These are phyloP conservation scores for Teratosphaeria pseudoeucalypti DNA, from an alignment of 2,329 filamentous ascomycete species.

Conservation along the genomic window DNA sequence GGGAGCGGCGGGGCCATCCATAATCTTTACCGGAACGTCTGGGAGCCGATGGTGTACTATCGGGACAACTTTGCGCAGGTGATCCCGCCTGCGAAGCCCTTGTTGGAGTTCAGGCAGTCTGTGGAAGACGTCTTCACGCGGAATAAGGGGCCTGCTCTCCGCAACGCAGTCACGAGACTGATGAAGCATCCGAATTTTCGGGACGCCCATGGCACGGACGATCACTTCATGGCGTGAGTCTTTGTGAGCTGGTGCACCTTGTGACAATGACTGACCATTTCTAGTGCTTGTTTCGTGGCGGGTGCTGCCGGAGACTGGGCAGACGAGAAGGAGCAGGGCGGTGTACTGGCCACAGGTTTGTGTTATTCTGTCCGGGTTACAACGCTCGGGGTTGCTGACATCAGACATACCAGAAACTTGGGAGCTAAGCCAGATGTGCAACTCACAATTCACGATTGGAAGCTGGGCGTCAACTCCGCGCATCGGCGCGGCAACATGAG, in stretches of 20 bases:
- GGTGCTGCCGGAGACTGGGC: constrained; percentile 25
- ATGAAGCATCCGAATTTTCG: constrained; percentile 59
- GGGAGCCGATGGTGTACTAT: constrained; percentile 54
- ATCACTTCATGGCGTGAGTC: constrained; percentile 52
- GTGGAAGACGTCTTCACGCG: constrained; percentile 50
- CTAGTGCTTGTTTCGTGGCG: constrained; percentile 47
- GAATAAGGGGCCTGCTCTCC: constrained; percentile 43
- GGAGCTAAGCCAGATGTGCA: constrained; percentile 3
- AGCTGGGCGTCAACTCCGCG: constrained; percentile 39
- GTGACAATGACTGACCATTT: neutral
- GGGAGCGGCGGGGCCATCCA: constrained; percentile 56
- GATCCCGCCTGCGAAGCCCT: constrained; percentile 48
- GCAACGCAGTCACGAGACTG: constrained; percentile 47
- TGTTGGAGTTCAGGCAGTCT: constrained; percentile 55
- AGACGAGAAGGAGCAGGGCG: neutral
- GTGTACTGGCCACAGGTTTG: neutral
- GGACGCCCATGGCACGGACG: constrained; percentile 59
- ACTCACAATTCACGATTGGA: constrained; percentile 6
- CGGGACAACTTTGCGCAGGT: constrained; percentile 53
- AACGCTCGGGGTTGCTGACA: constrained; percentile 48
- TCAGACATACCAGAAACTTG: constrained; percentile 24
- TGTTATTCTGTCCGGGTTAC: constrained; percentile 43
- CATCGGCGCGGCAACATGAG: constrained; percentile 22
- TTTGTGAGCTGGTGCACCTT: neutral
- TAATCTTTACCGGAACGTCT: constrained; percentile 59